These are phyloP conservation scores for Pugionium cornutum DNA, from an alignment of 345 rosid genomes.

Conservation along the genomic window DNA sequence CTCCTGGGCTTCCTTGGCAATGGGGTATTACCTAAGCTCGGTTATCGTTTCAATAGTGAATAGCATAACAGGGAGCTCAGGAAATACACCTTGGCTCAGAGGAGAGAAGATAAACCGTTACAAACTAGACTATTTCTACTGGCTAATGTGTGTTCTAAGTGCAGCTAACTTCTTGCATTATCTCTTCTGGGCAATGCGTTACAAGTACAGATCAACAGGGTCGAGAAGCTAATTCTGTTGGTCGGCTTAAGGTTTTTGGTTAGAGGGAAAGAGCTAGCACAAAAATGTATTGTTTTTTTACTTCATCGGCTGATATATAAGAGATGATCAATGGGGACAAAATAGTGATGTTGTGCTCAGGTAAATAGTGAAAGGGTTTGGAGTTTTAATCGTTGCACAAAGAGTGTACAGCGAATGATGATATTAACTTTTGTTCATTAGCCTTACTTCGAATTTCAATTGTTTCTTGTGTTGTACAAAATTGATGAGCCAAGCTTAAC, in stretches of 20 bases:
- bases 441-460: slow-evolving; percentile 23
- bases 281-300: slow-evolving; percentile 7
- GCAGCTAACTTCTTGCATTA: slow-evolving; percentile 73
- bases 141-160: slow-evolving; percentile 83
- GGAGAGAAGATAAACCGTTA: slow-evolving; percentile 80
- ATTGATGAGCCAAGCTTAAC: no score
- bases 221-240: slow-evolving; percentile 23
- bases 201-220: slow-evolving; percentile 55
- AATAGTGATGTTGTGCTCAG: slow-evolving; percentile 20
- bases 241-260: background rate
- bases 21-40: slow-evolving; percentile 75
- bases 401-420: slow-evolving; percentile 37
- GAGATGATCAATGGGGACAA: slow-evolving; percentile 14
- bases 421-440: slow-evolving; percentile 30
- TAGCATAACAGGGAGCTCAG: slow-evolving; percentile 47
- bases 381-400: slow-evolving; percentile 31
- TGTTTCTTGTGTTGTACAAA: background rate
- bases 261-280: slow-evolving; percentile 12
- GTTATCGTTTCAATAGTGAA: slow-evolving; percentile 67
- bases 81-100: slow-evolving; percentile 62
- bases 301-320: slow-evolving; percentile 34
- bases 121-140: slow-evolving; percentile 71
- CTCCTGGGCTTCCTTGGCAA: slow-evolving; percentile 69
- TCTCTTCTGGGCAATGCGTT: slow-evolving; percentile 80
- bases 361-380: slow-evolving; percentile 28